Evolutionary conservation across 2,329 filamentous ascomycete species (phyloP), one percentile per base, ranked within the genome.

Genomic region (Beauveria sp.): DNA sequence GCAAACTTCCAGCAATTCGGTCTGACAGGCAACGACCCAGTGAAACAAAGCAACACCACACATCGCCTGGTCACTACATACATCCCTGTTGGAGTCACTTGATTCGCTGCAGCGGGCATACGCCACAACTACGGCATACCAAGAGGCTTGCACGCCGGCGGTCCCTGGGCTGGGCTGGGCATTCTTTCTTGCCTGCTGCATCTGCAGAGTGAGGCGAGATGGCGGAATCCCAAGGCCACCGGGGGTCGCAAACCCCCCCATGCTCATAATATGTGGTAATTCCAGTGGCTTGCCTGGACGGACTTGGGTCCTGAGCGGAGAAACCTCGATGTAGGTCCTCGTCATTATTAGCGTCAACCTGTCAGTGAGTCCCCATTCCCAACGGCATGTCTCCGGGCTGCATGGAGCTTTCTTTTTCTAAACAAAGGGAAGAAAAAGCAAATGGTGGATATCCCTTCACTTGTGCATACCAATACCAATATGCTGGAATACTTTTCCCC

Each of bases 1-100:
- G 43, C 42, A 30, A 42, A 20, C 22, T 50, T 16, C 47, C 47
- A 50, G 47, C 14, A 50, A 50, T 16, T 20, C 38, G 22, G 20
- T n/a, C 52, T 54, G 52, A 43, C 52, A 54, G 38, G 26, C 10
- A 22, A 12, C 16, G 52, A 43, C 26, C 26, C 18, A 16, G 54
- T 18, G 22, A 30, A 45, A 42, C 30, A 34, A 34, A 34, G 30
- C 30, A 24, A 16, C 16, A 38, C 16, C 46, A 42, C 22, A 22
- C 22, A 22, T 22, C 22, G 22, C 22, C 22, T 22, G 22, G 18
- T 20, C 6, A 30, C 22, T 18, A 24, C 45, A 51, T 10, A 24
- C 45, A 58, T 58, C 45, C 56, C 9, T 50, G 45, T 58, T 26
- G 18, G 46, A 34, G 56, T 30, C 56, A 58, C 30, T 58, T 58